A percentile compares a stretch with the other conserved stretches of the same genome.
Evolutionary conservation across 2,329 filamentous ascomycete genomes (phyloP).

Genomic region (Hyphodiscus sp.): DNA sequence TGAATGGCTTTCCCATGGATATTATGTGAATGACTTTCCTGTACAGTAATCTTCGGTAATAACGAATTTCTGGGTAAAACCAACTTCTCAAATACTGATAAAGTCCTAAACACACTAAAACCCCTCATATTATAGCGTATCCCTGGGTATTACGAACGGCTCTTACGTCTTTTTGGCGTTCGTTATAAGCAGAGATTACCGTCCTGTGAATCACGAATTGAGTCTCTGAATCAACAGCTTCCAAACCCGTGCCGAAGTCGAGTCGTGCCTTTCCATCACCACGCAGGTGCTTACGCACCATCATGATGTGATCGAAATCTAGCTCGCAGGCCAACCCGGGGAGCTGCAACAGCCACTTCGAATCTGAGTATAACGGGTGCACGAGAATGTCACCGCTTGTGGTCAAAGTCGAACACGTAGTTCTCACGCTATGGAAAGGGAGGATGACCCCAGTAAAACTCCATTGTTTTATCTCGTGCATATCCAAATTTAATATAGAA

Average conservation of each 20-base stretch:
- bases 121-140: no score
- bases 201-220: constrained; percentile 42
- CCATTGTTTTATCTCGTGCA: neutral
- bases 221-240: constrained; percentile 43
- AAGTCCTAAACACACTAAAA: no score
- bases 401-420: neutral
- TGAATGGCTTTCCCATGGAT: no score
- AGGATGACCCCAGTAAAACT: neutral
- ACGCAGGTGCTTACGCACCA: constrained; percentile 43
- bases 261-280: constrained; percentile 46
- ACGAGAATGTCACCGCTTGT: constrained; percentile 31
- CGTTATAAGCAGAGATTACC: constrained; percentile 40
- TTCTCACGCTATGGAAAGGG: neutral
- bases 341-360: no score
- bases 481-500: neutral
- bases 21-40: no score
- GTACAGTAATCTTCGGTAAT: no score
- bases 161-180: no score
- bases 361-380: constrained; percentile 45
- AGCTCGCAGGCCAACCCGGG: no score
- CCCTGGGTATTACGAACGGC: no score
- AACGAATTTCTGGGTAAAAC: no score
- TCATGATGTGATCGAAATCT: constrained; percentile 43
- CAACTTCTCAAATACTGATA: no score
- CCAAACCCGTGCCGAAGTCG: constrained; percentile 45